These are phyloP conservation scores for Pleurotus sapidus DNA, from an alignment of 768 basidiomycete genomes.

Conservation along the genomic window DNA sequence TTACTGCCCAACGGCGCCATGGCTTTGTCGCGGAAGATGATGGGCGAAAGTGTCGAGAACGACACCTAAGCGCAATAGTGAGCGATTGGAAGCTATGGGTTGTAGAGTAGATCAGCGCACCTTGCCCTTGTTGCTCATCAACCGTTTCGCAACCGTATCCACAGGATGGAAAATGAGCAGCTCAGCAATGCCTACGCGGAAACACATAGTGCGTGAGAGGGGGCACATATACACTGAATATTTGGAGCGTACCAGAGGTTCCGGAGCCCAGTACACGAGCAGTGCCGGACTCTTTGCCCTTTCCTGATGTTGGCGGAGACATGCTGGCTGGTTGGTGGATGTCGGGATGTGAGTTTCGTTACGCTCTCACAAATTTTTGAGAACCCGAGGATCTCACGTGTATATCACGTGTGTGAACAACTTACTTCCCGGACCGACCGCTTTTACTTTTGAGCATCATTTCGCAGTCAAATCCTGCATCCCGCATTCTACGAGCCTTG, in stretches of 20 bases:
- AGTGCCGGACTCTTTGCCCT: constrained; percentile 80
- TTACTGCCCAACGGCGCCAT: constrained; percentile 61
- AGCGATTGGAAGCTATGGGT: background rate
- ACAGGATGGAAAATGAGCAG: constrained; percentile 94
- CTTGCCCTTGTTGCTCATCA: constrained; percentile 97
- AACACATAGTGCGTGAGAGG: constrained; percentile 10
- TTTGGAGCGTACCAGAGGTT: constrained; percentile 65
- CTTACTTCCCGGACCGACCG: too few species aligned
- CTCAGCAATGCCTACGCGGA: constrained; percentile 74
- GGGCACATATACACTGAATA: background rate
- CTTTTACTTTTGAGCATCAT: too few species aligned
- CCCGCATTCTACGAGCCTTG: too few species aligned
- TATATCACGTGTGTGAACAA: too few species aligned
- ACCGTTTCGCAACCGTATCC: constrained; percentile 96
- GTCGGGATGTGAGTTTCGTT: background rate
- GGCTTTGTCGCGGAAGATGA: constrained; percentile 89
- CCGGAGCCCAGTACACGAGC: constrained; percentile 93
- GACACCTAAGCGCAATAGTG: constrained; percentile 48
- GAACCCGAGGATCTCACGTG: background rate
- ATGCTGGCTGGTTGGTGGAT: constrained; percentile 18
- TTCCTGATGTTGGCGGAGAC: constrained; percentile 47
- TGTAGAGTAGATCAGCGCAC: constrained; percentile 28
- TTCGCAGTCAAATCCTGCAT: too few species aligned
- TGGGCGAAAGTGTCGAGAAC: constrained; percentile 56
- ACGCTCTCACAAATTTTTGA: background rate